Conservation (phyloP, 306 rosid species). For the Citrullus colocynthis region DNA sequence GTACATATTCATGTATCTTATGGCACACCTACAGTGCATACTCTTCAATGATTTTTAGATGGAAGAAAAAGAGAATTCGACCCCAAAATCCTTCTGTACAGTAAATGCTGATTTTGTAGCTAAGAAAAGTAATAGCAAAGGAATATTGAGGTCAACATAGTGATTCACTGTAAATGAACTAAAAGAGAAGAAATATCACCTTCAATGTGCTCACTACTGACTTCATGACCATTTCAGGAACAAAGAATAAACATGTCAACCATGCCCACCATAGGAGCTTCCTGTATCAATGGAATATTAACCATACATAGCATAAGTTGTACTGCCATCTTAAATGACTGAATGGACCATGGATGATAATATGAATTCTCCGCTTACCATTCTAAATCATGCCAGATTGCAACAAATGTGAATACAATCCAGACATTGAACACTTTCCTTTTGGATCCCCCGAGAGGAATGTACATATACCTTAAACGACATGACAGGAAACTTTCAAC, state of each 20-base stretch:
- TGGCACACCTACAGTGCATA: not conserved
- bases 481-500: not conserved
- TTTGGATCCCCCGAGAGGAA: slow-evolving; percentile 80
- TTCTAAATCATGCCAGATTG: slow-evolving; percentile 91
- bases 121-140: not conserved
- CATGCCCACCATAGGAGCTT: slow-evolving; percentile 98
- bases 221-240: slow-evolving; percentile 70
- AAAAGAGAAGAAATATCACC: slow-evolving; percentile 22
- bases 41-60: not conserved
- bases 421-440: slow-evolving; percentile 72
- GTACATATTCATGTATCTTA: not conserved
- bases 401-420: slow-evolving; percentile 89
- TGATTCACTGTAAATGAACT: not conserved
- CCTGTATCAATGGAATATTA: slow-evolving; percentile 26
- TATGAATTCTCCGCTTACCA: slow-evolving; percentile 36
- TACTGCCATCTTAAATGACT: not conserved
- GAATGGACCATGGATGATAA: slow-evolving; percentile 8
- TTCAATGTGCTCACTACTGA: slow-evolving; percentile 59
- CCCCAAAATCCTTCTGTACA: not conserved
- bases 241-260: slow-evolving; percentile 86
- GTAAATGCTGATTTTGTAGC: not conserved
- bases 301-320: not conserved
- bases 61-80: not conserved
- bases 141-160: not conserved
- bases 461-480: slow-evolving; percentile 72